Evolutionary conservation across 2,329 filamentous ascomycete species (phyloP), one percentile per base, ranked within the genome.

Genomic region (Curvularia spicifera): DNA sequence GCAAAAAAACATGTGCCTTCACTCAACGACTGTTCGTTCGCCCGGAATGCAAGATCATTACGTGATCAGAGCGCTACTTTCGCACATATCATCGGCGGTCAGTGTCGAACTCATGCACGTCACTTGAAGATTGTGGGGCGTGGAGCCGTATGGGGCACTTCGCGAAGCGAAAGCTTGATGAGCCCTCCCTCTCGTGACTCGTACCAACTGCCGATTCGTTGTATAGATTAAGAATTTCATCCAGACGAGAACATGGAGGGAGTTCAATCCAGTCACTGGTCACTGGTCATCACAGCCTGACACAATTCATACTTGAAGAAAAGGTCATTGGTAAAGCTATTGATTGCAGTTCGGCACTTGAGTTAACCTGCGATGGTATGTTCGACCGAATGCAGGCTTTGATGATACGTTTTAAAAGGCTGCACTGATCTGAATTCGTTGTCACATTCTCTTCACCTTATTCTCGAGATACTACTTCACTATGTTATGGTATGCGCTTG

Each of bases 401-500:
- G 6, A 40, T 4, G n/a, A 40, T 33, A 20, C 5, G 20, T 33
- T 53, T 53, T 56, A 56, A 53, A 39, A 53, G 44, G 33, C 22
- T 10, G 13, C 15, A 12, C 6, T 26, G 15, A 10, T 31, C 12
- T 10, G 9, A n/a, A 15, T 3, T 40, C 8, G 12, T 10, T n/a
- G 8, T 15, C 33, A 28, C 22, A 15, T 26, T n/a, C 33, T 40
- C 3, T 33, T 31, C 13, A 26, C 18, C 42, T 24, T 13, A 22
- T 5, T 22, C 2, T 26, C 12, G 12, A 28, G 0, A 42, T 7
- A 33, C 4, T 12, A 10, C 0, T 12, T 59, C 53, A 55, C 44
- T 46, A 72, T 72, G 69, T 60, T 68, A 57, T 70, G 64, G 64
- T 64, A 66, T 59, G 54, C 67, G 13, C 51, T 73, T 53, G 57